Percentiles rank a stretch among this genome's conserved stretches.
phyloP scores from a whole-genome alignment of 495 filamentous ascomycete species.

The Hypoxylon intermedium region DNA sequence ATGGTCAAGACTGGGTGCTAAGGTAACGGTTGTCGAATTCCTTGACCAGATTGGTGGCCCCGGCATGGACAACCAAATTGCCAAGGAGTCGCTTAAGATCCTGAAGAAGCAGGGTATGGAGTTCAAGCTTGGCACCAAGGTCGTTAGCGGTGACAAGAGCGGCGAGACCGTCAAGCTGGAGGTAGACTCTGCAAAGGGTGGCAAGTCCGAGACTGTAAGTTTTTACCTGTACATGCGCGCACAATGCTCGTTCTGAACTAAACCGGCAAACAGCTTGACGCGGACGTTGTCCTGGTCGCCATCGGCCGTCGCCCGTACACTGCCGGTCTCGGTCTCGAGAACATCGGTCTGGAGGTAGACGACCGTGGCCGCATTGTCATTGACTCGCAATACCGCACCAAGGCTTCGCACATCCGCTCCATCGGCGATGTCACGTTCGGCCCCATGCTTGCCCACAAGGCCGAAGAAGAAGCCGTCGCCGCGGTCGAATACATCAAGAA shows the following conservation, averaged over 20 bases:
- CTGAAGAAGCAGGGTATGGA: slow-evolving; percentile 96
- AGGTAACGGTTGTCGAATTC: slow-evolving; percentile 98
- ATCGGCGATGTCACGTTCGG: slow-evolving; percentile 97
- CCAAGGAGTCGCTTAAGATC: slow-evolving; percentile 91
- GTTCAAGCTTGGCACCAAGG: slow-evolving; percentile 98
- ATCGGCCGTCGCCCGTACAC: slow-evolving; percentile 97
- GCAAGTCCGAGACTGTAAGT: slow-evolving; percentile 87
- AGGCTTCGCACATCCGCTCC: slow-evolving; percentile 93
- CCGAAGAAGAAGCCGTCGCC: slow-evolving; percentile 96
- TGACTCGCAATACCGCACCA: slow-evolving; percentile 98
- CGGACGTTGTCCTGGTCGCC: slow-evolving; percentile 94
- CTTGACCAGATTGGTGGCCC: slow-evolving; percentile 95
- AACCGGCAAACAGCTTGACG: slow-evolving; percentile 72
- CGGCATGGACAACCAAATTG: slow-evolving; percentile 94
- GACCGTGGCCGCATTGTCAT: slow-evolving; percentile 93
- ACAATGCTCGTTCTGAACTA: slow-evolving; percentile 18
- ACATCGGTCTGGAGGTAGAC: slow-evolving; percentile 91
- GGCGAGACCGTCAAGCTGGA: slow-evolving; percentile 77
- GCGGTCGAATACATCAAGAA: slow-evolving; percentile 96
- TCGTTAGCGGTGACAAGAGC: slow-evolving; percentile 80
- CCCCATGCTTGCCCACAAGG: slow-evolving; percentile 99
- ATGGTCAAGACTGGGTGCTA: slow-evolving; percentile 89
- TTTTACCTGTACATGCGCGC: slow-evolving; percentile 5
- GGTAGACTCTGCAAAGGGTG: slow-evolving; percentile 93
- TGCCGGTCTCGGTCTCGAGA: slow-evolving; percentile 86